Percentiles rank a stretch among this genome's conserved stretches.
Conservation (phyloP, 768 basidiomycete genomes). For the Collybia sordida region DNA sequence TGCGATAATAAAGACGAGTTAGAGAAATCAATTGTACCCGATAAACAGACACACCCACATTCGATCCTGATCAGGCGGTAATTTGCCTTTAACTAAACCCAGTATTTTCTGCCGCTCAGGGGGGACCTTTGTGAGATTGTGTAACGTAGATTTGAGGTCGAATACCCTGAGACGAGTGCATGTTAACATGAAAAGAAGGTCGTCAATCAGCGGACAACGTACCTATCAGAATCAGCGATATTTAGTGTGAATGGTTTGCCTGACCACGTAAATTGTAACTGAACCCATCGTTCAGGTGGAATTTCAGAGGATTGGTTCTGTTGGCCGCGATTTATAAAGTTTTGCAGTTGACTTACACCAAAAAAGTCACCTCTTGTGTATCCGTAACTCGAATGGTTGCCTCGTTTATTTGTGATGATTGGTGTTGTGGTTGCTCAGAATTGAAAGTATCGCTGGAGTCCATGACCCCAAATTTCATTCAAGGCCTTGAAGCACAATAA, state of each 20-base stretch:
- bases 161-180: slow-evolving; percentile 55
- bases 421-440: too few species aligned
- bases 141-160: slow-evolving; percentile 72
- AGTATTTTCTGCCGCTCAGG: slow-evolving; percentile 86
- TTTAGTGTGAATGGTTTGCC: slow-evolving; percentile 65
- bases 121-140: slow-evolving; percentile 74
- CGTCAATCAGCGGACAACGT: neutral
- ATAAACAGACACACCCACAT: slow-evolving; percentile 39
- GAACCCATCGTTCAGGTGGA: slow-evolving; percentile 50
- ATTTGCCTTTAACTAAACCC: slow-evolving; percentile 80
- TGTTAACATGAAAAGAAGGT: too few species aligned
- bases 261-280: slow-evolving; percentile 70
- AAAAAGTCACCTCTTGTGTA: too few species aligned
- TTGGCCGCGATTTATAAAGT: too few species aligned
- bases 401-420: too few species aligned
- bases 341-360: too few species aligned
- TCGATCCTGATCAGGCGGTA: slow-evolving; percentile 71
- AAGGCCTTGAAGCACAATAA: too few species aligned
- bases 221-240: slow-evolving; percentile 81
- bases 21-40: neutral
- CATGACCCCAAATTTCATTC: too few species aligned
- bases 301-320: too few species aligned
- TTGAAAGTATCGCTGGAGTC: too few species aligned
- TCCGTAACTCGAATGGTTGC: too few species aligned
- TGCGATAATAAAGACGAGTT: slow-evolving; percentile 5